Conservation (phyloP, 2,329 filamentous ascomycete species). For the Cercospora nicotianae region DNA sequence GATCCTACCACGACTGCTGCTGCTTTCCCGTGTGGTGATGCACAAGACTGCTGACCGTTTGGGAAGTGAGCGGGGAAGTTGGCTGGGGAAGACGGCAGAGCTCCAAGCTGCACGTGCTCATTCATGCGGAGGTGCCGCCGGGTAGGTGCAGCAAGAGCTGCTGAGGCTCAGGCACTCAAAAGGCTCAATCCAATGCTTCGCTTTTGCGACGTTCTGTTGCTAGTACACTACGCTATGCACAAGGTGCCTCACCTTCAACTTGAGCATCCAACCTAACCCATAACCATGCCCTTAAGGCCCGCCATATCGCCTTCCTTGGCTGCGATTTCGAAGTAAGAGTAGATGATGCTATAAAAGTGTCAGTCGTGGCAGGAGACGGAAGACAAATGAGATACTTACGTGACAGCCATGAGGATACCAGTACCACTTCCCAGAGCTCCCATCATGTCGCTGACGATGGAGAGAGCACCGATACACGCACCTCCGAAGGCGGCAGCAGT, state of each 20-base stretch:
- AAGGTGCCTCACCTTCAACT: slow-evolving; percentile 29
- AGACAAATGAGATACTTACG: slow-evolving; percentile 63
- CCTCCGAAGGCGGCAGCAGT: slow-evolving; percentile 97
- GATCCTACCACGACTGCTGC: not conserved
- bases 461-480: slow-evolving; percentile 97
- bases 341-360: slow-evolving; percentile 76
- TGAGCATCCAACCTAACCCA: slow-evolving; percentile 40
- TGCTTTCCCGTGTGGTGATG: slow-evolving; percentile 14
- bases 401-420: slow-evolving; percentile 96
- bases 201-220: slow-evolving; percentile 10
- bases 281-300: slow-evolving; percentile 68
- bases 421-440: slow-evolving; percentile 95
- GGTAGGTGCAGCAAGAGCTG: not conserved
- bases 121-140: not conserved
- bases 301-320: slow-evolving; percentile 96
- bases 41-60: slow-evolving; percentile 21
- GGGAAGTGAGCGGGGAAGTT: slow-evolving; percentile 14
- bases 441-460: slow-evolving; percentile 91
- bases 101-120: slow-evolving; percentile 4
- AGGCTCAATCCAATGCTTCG: slow-evolving; percentile 1
- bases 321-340: slow-evolving; percentile 98
- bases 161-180: not conserved
- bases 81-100: slow-evolving; percentile 9
- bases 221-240: slow-evolving; percentile 23
- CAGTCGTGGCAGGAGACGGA: slow-evolving; percentile 22